These are phyloP conservation scores for Ustilago trichophora DNA, from an alignment of 1,284 basidiomycete genomes.

Conservation along the genomic window DNA sequence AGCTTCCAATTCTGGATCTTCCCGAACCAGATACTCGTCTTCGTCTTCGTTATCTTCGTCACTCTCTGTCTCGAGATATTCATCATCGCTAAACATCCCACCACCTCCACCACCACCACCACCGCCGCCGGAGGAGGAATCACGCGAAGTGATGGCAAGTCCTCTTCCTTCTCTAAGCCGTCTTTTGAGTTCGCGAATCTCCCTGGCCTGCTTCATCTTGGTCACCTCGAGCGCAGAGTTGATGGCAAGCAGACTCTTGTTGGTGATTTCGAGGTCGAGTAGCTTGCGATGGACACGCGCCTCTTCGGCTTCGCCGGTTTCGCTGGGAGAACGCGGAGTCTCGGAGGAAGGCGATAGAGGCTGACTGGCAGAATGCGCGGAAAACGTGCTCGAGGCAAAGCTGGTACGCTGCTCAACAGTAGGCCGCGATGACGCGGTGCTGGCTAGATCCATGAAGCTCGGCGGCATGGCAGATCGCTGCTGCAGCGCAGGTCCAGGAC, in stretches of 20 bases:
- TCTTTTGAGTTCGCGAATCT: slow-evolving; percentile 65
- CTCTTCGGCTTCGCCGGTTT: slow-evolving; percentile 46
- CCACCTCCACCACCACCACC: no score
- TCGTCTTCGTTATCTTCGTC: slow-evolving; percentile 47
- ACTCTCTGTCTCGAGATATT: slow-evolving; percentile 34
- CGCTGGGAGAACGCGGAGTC: slow-evolving; percentile 26
- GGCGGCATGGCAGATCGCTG: slow-evolving; percentile 16
- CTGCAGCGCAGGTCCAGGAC: slow-evolving; percentile 7
- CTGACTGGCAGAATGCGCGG: slow-evolving; percentile 3
- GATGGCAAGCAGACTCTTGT: slow-evolving; percentile 68
- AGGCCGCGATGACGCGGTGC: background rate
- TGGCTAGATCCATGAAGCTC: slow-evolving; percentile 14
- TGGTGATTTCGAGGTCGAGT: slow-evolving; percentile 68
- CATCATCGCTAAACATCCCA: slow-evolving; percentile 16
- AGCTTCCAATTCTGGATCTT: slow-evolving; percentile 54
- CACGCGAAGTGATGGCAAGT: no score
- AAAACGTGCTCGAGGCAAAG: slow-evolving; percentile 17
- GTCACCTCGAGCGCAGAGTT: slow-evolving; percentile 67
- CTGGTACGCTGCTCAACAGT: slow-evolving; percentile 10
- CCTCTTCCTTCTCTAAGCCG: slow-evolving; percentile 41
- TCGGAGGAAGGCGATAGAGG: slow-evolving; percentile 33
- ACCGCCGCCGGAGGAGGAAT: no score
- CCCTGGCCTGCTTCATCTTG: slow-evolving; percentile 66
- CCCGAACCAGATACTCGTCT: slow-evolving; percentile 17
- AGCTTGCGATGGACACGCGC: slow-evolving; percentile 64